A percentile compares a stretch with the other conserved stretches of the same genome.
Evolutionary conservation across 371 early-diverging fungal species (phyloP).

Genomic region (Apophysomyces ossiformis): DNA sequence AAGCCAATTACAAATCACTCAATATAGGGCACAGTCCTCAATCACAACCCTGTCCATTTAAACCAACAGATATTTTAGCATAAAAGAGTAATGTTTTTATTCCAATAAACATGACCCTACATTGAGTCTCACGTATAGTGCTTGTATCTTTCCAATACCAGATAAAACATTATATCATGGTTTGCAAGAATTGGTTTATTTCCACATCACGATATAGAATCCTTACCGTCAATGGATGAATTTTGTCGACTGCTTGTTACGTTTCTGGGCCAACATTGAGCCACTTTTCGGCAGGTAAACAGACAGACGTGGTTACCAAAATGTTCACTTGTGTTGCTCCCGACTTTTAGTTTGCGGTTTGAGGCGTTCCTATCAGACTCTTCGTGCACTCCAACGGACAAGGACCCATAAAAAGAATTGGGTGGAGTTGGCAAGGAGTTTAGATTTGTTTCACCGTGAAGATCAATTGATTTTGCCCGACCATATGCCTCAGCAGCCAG

Average conservation of each 20-base stretch:
- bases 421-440: slow-evolving; percentile 14
- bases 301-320: slow-evolving; percentile 14
- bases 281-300: not conserved
- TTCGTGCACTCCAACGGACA: slow-evolving; percentile 10
- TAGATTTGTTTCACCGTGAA: slow-evolving; percentile 10
- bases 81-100: too few relatives aligned
- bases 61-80: too few relatives aligned
- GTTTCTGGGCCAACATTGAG: slow-evolving; percentile 11
- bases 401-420: not conserved
- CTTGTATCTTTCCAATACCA: too few relatives aligned
- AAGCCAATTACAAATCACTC: too few relatives aligned
- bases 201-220: slow-evolving; percentile 13
- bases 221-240: slow-evolving; percentile 13
- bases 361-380: slow-evolving; percentile 12
- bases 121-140: too few relatives aligned
- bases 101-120: too few relatives aligned
- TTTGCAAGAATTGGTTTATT: not conserved
- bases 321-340: slow-evolving; percentile 12
- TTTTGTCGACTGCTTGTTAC: slow-evolving; percentile 3
- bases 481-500: slow-evolving; percentile 7
- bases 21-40: too few relatives aligned
- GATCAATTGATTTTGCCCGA: not conserved
- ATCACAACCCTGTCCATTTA: too few relatives aligned
- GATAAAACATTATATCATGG: not conserved
- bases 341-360: slow-evolving; percentile 15